These are phyloP conservation scores for Magnolia officinalis DNA, from an alignment of 164 flowering plant species.

Conservation along the genomic window DNA sequence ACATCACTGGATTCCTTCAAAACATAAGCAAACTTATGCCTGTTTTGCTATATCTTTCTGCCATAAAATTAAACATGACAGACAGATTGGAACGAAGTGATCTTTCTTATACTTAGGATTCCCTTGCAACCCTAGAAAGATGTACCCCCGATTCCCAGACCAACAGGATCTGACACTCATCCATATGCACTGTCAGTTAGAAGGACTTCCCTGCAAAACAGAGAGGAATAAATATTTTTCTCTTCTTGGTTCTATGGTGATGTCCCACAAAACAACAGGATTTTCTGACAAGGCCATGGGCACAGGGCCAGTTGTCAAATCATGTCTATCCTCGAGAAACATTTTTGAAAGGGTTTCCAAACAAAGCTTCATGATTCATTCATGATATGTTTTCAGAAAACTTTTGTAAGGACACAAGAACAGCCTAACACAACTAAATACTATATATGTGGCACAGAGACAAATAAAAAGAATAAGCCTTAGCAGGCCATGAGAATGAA, in stretches of 20 bases:
- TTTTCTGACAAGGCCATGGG: neutral
- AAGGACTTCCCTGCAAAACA: too few relatives aligned
- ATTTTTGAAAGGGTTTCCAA: neutral
- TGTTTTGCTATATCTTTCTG: too few relatives aligned
- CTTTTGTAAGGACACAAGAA: neutral
- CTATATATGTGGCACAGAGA: neutral
- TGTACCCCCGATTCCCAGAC: too few relatives aligned
- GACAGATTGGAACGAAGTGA: too few relatives aligned
- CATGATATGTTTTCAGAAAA: neutral
- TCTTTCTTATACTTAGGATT: too few relatives aligned
- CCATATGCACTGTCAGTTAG: too few relatives aligned
- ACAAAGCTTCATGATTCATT: neutral
- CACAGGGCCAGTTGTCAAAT: neutral
- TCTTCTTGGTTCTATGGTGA: too few relatives aligned
- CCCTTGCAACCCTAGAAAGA: too few relatives aligned
- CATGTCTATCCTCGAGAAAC: neutral
- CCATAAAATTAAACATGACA: too few relatives aligned
- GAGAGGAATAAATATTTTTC: too few relatives aligned
- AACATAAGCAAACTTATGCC: neutral
- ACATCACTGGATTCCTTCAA: neutral
- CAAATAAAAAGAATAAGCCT: neutral
- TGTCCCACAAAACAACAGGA: neutral
- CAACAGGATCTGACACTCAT: too few relatives aligned
- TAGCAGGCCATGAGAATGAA: neutral
- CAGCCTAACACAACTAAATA: neutral